Evolutionary conservation across 208 protist genomes (phyloP).

Genomic region (Trypanosoma theileri): DNA sequence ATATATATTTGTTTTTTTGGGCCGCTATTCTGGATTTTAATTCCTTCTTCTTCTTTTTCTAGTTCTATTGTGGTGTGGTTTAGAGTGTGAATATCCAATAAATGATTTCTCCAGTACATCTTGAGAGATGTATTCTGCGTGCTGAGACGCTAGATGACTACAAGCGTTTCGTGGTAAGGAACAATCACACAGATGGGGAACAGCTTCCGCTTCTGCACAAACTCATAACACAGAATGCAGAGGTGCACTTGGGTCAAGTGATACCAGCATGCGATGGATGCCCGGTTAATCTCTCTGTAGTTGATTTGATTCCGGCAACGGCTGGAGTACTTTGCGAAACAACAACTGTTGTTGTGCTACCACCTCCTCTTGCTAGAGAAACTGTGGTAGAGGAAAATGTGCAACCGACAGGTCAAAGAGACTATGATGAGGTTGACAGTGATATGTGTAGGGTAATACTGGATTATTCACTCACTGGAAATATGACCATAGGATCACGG

Average conservation of each 20-base stretch:
- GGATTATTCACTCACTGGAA: slow-evolving; percentile 37
- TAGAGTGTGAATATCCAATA: background rate
- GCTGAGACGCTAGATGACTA: slow-evolving; percentile 48
- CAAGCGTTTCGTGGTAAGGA: slow-evolving; percentile 32
- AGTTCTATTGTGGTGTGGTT: slow-evolving; percentile 5
- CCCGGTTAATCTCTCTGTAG: slow-evolving; percentile 39
- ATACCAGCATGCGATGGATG: slow-evolving; percentile 34
- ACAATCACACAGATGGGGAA: slow-evolving; percentile 29
- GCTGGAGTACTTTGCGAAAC: slow-evolving; percentile 32
- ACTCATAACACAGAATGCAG: slow-evolving; percentile 24
- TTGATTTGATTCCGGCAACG: slow-evolving; percentile 67
- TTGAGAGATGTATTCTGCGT: slow-evolving; percentile 64
- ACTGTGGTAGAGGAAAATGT: background rate
- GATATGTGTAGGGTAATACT: slow-evolving; percentile 37
- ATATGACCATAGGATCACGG: slow-evolving; percentile 30
- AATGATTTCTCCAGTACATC: slow-evolving; percentile 21
- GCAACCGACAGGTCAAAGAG: too few relatives aligned
- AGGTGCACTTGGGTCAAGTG: slow-evolving; percentile 39
- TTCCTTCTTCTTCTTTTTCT: background rate
- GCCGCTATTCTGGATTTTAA: too few relatives aligned
- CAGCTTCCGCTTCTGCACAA: slow-evolving; percentile 34
- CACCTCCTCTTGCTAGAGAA: slow-evolving; percentile 25
- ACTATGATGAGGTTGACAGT: background rate
- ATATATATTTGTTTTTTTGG: background rate
- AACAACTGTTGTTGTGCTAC: slow-evolving; percentile 67